Base-by-base conservation (phyloP, 1,284 basidiomycete genomes). In the Vanrija pseudolonga region DNA sequence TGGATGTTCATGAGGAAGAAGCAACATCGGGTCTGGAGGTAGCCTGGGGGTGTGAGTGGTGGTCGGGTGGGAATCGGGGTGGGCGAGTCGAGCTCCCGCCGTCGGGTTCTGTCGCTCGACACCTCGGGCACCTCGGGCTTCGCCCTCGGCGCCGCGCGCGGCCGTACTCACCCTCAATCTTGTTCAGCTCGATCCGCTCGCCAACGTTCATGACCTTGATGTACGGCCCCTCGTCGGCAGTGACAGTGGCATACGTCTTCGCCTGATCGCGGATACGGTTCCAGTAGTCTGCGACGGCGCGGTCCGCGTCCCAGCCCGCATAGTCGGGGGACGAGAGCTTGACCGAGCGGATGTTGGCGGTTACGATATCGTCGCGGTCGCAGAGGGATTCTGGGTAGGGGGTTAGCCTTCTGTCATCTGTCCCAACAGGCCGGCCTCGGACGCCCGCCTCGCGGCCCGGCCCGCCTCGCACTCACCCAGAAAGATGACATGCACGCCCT, bases 281-380 rank as follows among this genome's bases (percentile, higher is more conserved):
- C 78, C 88, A 94, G 72, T 98, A 98, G 71, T 98, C 94, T 59
- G 86, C 80, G 3, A 98, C 85, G 0, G 95, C 96, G 61, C 85
- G 82, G 69, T 98, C 89, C 32, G 90, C 88, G 63, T 96, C 84
- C 94, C 95, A 98, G 3, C 83, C 85, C 50, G 85, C 84, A 73
- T 98, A 99, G 74, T 98, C 94, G 3, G 94, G 95, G 20, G 94
- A 98, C 19, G 92, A 95, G 47, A 98, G 90, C 82, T 98, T 98
- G 76, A 98, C 95, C 62, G 85, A 91, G 46, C 94, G 84, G 50
- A 98, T 97, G 69, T 98, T 98, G 8, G 84, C 85, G 60, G 95
- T 87, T 55, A 98, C 91, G 54, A 98, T 88, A 54, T 93, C 89
- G 59, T 90, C 85, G 65, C 93, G 86, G 70, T 92, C 88, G 68